Base-by-base conservation (phyloP, 306 rosid genomes). In the Quercus aquifolioides region DNA sequence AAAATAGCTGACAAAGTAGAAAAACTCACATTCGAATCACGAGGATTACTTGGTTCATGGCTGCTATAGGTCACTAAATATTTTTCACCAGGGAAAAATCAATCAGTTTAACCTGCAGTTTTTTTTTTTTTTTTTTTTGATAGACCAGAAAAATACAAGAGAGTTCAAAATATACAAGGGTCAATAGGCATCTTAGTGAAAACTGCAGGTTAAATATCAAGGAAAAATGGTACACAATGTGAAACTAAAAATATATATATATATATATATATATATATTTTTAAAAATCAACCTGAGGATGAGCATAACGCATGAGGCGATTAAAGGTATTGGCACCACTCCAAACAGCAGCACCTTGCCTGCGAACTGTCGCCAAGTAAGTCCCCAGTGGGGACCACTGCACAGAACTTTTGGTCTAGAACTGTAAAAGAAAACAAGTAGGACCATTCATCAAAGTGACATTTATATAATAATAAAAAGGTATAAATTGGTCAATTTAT, bases 301-400 rank as follows among this genome's bases (percentile, higher is more conserved):
- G 98, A 26, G 97, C 97, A 75, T 87, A 94, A 4, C 94, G 91
- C 97, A 94, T 92, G 5, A 92, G 86, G 55, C 94, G 90, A 28
- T 89, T 88, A 73, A 91, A 91, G 71, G 90, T 67, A 25, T 80
- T 17, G 55, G 89, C 91, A 74, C 98, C 97, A 69, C 98, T 97
- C 98, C 98, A 92, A 64, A 91, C 94, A 54, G 94, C 97, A 55
- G 97, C 97, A 11, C 98, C 97, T 79, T 89, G 98, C 74, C 97
- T 80, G 79, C 89, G 97, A 74, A 92, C 87, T 4, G 98, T 94
- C 11, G 97, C 97, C 86, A 94, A 84, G 85, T 90, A 94, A 38
- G 97, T 92, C 23, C 94, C 98, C 65, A 92, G 17, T 11, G 97
- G 88, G 3, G 97, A 94, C 98, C 98, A 92, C 79, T 94, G 94